A percentile compares a stretch with the other conserved stretches of the same genome.
phyloP scores from a whole-genome alignment of 768 basidiomycete species.

The Lactifluus subvellereus region DNA sequence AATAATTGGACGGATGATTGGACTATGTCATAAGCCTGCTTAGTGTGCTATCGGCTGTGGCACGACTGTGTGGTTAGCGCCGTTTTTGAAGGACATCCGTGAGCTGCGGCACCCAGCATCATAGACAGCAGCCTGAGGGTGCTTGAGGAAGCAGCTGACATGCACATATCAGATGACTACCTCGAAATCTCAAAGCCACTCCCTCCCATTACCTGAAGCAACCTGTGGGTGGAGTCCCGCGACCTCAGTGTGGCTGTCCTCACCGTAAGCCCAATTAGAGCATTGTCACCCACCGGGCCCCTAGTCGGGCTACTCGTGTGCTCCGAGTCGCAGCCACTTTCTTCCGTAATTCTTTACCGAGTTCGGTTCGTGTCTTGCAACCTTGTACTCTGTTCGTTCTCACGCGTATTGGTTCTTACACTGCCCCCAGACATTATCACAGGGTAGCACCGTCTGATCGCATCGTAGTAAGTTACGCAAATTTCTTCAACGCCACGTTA shows the following conservation, averaged over 20 bases:
- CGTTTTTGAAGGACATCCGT: neutral
- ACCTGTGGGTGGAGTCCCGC: conserved; percentile 52
- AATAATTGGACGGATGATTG: neutral
- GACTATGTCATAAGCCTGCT: neutral
- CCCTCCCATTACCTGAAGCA: conserved; percentile 42
- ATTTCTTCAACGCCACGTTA: conserved; percentile 74
- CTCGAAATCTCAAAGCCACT: conserved; percentile 44
- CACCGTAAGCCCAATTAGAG: no score
- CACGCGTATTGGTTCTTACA: neutral
- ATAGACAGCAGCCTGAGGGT: no score
- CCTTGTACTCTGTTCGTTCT: conserved; percentile 15
- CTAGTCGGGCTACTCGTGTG: neutral
- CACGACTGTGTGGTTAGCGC: neutral
- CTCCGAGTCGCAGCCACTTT: no score
- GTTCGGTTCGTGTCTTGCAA: conserved; percentile 54
- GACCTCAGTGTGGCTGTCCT: conserved; percentile 23
- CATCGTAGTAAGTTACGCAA: conserved; percentile 86
- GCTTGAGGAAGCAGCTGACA: no score
- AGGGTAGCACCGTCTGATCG: conserved; percentile 97
- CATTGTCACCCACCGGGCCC: no score
- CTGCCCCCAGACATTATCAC: conserved; percentile 61
- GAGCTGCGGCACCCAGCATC: conserved; percentile 28
- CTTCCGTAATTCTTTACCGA: conserved; percentile 72
- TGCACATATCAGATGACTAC: conserved; percentile 44
- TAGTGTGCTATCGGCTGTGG: no score